A percentile compares a stretch with the other conserved stretches of the same genome.
Conservation (phyloP, 768 basidiomycete species). For the Termitomyces bulborhizus region DNA sequence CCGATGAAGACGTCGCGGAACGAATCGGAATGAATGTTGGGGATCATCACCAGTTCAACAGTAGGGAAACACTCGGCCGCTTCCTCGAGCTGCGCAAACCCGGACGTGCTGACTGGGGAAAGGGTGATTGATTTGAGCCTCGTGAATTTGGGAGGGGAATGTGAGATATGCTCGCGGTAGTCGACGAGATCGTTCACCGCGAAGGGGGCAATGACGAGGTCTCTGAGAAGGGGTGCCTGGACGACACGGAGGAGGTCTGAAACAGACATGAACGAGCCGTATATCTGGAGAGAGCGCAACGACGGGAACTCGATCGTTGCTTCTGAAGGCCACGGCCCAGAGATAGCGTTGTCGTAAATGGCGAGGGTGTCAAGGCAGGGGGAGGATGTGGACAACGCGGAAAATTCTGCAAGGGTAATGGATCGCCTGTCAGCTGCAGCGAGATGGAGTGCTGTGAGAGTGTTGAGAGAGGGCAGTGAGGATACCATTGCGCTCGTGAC, state of each 20-base stretch:
- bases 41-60: slow-evolving; percentile 12
- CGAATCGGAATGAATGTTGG: slow-evolving; percentile 9
- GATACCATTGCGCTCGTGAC: slow-evolving; percentile 9
- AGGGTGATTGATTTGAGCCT: slow-evolving; percentile 10
- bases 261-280: slow-evolving; percentile 13
- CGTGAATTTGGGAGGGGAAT: slow-evolving; percentile 9
- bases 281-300: slow-evolving; percentile 11
- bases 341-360: slow-evolving; percentile 12
- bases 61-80: slow-evolving; percentile 12
- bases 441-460: slow-evolving; percentile 11
- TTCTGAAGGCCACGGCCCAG: slow-evolving; percentile 12
- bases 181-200: slow-evolving; percentile 11
- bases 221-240: slow-evolving; percentile 4
- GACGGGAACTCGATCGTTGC: slow-evolving; percentile 9
- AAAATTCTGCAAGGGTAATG: slow-evolving; percentile 3
- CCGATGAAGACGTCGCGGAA: slow-evolving; percentile 9
- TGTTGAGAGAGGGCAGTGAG: slow-evolving; percentile 5
- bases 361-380: slow-evolving; percentile 8
- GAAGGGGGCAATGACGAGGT: slow-evolving; percentile 10
- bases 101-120: slow-evolving; percentile 8
- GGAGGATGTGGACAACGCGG: slow-evolving; percentile 7
- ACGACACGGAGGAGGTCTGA: slow-evolving; percentile 14
- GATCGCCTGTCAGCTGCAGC: slow-evolving; percentile 7
- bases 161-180: slow-evolving; percentile 1
- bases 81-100: slow-evolving; percentile 5